Base-by-base conservation (phyloP, 805 yeast species). In the Metschnikowia cubensis region DNA sequence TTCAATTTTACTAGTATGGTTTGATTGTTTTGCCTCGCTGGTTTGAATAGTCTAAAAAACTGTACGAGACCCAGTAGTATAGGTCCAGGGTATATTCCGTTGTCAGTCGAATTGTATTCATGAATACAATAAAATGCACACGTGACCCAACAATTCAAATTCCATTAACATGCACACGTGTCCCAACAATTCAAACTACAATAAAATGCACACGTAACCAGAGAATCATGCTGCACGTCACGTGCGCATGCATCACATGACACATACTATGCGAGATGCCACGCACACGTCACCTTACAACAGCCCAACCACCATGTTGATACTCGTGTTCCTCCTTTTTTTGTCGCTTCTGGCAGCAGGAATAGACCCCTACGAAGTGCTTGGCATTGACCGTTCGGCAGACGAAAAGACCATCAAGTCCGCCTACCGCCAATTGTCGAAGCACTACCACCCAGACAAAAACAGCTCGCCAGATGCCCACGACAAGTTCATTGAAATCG, bases 401-500 rank as follows among this genome's bases (percentile, higher is more conserved):
- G 76, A 77, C 46, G 96, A 89, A 21, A 83, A 79, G 57, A 90
- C 89, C 49, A 88, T 91, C 69, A 89, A 88, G 64, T 79, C 83
- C 47, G 96, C 97, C 0, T 91, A 91, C 65, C 74, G 96, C 57
- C 79, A 81, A 49, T 70, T 92, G 55, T 84, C 91, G 57, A 85
- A 89, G 65, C 87, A 87, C 63, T 89, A 80, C 68, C 99, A 92
- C 63, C 99, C 99, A 2, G 99, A 92, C 68, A 92, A 92, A 71
- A 94, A 92, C 64, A 84, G 86, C 6, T 81, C 85, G 59, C 89
- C 88, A 7, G 85, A 79, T 29, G 96, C 97, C 0, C 90, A 88
- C 56, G 84, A 86, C 45, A 84, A 81, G 68, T 94, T 91, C 65
- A 84, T 94, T 45, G 96, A 90, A 67, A 80, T 94, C 29, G 96